Evolutionary conservation across 306 rosid genomes (phyloP), one percentile per base, ranked within the genome.

Genomic region (Rosa lucieae): DNA sequence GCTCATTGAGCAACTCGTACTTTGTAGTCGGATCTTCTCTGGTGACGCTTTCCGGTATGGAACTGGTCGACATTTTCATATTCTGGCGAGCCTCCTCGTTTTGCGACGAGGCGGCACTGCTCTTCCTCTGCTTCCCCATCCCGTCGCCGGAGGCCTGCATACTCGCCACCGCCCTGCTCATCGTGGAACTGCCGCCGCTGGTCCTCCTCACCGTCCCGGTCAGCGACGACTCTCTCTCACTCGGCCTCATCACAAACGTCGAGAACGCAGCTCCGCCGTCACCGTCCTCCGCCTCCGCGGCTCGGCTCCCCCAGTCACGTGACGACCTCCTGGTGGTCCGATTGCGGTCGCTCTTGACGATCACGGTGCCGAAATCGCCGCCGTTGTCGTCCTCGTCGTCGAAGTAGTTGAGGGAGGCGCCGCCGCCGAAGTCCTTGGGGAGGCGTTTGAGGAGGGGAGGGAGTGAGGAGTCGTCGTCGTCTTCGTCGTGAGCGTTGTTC

Each of bases 401-500:
- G 58, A 77, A 80, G 86, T 92, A 84, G 77, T 90, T 97, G 80
- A 92, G 79, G 5, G 93, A 43, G 8, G 97, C 91, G 65, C 99
- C 99, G 56, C 98, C 98, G 23, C 98, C 99, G 85, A 95, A 95
- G 84, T 91, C 98, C 84, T 95, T 93, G 32, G 99, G 99, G 5
- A 93, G 97, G 71, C 89, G 96, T 77, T 90, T 88, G 69, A 95
- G 93, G 59, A 95, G 97, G 26, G 99, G 93, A 80, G 99, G 99
- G n/a, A 95, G 97, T 49, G 92, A 87, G 32, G 97, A 82, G 42
- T 95, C 90, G 0, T 90, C 91, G 42, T 95, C 90, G 0, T 90
- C 91, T 7, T 81, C 84, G 70, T 83, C 92, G 74, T n/a, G 62
- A 72, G 51, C 86, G 29, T 80, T 84, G 77, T 83, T 91, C 85